A percentile compares a stretch with the other conserved stretches of the same genome.
These are phyloP conservation scores for Cladosporium halotolerans DNA, from an alignment of 2,329 filamentous ascomycete species.

Conservation along the genomic window DNA sequence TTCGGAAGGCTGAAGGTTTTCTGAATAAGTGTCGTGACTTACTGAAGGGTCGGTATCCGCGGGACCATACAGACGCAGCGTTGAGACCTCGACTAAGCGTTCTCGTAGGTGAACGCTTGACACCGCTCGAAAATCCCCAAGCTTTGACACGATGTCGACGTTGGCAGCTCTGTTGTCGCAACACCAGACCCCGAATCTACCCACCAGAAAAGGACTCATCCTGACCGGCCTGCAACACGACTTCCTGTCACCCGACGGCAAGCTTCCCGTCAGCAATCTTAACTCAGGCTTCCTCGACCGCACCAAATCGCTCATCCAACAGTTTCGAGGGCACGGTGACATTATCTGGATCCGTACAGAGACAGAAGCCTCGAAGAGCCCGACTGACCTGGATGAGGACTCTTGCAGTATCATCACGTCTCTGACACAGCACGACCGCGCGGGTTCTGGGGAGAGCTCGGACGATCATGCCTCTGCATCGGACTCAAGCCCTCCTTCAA, in stretches of 20 bases:
- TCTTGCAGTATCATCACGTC: constrained; percentile 8
- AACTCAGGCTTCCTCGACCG: constrained; percentile 59
- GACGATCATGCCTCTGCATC: constrained; percentile 3
- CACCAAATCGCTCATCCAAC: constrained; percentile 59
- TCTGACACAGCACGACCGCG: not conserved
- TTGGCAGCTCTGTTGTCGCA: constrained; percentile 16
- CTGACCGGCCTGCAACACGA: constrained; percentile 87
- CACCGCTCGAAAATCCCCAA: not conserved
- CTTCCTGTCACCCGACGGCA: constrained; percentile 64
- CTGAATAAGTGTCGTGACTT: too few species aligned
- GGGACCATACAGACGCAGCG: not conserved
- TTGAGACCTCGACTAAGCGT: constrained; percentile 3
- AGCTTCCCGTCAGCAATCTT: constrained; percentile 56
- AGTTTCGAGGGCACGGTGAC: constrained; percentile 65
- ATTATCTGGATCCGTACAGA: constrained; percentile 82
- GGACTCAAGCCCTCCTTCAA: not conserved
- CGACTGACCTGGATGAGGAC: not conserved
- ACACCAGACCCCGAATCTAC: constrained; percentile 45
- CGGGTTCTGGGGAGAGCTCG: not conserved
- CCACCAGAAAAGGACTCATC: constrained; percentile 64
- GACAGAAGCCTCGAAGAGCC: constrained; percentile 41
- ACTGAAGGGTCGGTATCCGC: too few species aligned
- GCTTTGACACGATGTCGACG: not conserved
- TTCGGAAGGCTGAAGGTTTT: too few species aligned
- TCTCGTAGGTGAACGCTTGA: not conserved